Conservation (phyloP, 495 filamentous ascomycete genomes). For the Amniculicola lignicola region DNA sequence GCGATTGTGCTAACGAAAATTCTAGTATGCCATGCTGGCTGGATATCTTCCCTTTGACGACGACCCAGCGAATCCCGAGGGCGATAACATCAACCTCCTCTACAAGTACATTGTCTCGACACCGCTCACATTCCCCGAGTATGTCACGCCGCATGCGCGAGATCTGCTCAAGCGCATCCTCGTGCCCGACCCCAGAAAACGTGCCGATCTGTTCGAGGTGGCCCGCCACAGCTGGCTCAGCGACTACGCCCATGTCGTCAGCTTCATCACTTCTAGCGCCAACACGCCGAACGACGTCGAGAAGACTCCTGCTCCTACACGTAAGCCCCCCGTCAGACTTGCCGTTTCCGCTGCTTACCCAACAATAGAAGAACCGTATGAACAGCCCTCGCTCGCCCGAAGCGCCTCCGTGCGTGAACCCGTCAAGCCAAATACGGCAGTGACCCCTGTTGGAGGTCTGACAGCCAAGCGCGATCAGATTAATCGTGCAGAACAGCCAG, state of each 20-base stretch:
- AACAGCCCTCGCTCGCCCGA: constrained; percentile 66
- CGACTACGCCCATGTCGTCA: constrained; percentile 91
- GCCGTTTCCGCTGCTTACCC: constrained; percentile 35
- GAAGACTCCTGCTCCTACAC: constrained; percentile 68
- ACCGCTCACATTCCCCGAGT: constrained; percentile 96
- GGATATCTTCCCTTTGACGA: constrained; percentile 99
- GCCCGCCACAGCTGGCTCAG: constrained; percentile 97
- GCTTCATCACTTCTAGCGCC: constrained; percentile 91
- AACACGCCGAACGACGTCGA: constrained; percentile 84
- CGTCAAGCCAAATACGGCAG: constrained; percentile 62
- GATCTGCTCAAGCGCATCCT: constrained; percentile 90
- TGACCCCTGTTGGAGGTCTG: constrained; percentile 60
- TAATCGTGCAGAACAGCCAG: constrained; percentile 62
- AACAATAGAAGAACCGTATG: constrained; percentile 49
- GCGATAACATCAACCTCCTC: constrained; percentile 97
- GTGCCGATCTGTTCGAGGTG: constrained; percentile 95
- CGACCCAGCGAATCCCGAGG: constrained; percentile 96
- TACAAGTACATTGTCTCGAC: constrained; percentile 99
- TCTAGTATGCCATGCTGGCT: constrained; percentile 95
- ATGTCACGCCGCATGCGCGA: constrained; percentile 94
- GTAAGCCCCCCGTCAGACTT: constrained; percentile 45
- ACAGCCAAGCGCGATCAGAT: constrained; percentile 72
- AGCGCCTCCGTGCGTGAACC: constrained; percentile 92
- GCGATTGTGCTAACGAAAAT: constrained; percentile 1
- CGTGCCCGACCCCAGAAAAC: constrained; percentile 91